These are phyloP conservation scores for Eimeria zaria DNA, from an alignment of 169 alveolate species.

Conservation along the genomic window DNA sequence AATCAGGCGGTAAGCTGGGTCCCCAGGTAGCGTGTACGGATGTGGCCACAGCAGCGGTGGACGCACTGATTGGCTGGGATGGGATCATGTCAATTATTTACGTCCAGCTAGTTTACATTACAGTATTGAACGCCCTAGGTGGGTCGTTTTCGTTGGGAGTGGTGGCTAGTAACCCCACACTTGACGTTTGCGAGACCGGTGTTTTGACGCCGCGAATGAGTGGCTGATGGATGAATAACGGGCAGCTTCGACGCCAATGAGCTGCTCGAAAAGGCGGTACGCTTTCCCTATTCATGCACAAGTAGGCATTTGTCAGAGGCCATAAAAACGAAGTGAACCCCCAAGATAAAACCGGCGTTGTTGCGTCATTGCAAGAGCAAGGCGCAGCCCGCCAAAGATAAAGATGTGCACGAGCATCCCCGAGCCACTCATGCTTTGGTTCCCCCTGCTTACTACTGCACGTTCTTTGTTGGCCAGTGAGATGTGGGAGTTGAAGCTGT, in stretches of 20 bases:
- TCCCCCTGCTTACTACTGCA: background rate
- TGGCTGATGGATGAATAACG: background rate
- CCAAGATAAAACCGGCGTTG: background rate
- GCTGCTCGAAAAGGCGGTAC: background rate
- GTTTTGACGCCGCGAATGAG: background rate
- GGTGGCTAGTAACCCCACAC: background rate
- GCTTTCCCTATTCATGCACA: background rate
- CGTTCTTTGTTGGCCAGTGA: background rate
- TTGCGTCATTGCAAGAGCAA: background rate
- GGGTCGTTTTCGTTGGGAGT: background rate
- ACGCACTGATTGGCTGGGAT: background rate
- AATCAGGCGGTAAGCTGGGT: background rate
- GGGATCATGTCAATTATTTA: background rate
- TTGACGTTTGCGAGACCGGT: background rate
- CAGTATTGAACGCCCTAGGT: background rate
- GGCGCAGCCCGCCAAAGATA: background rate
- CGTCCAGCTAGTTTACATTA: no score
- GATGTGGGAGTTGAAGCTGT: background rate
- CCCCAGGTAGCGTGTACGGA: background rate
- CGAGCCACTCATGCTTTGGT: no score
- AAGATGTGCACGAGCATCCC: background rate
- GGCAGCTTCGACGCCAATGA: background rate
- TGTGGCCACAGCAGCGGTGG: background rate
- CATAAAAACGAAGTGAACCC: background rate
- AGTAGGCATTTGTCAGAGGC: background rate